Base-by-base conservation (phyloP, 768 basidiomycete species). In the Russula compacta region DNA sequence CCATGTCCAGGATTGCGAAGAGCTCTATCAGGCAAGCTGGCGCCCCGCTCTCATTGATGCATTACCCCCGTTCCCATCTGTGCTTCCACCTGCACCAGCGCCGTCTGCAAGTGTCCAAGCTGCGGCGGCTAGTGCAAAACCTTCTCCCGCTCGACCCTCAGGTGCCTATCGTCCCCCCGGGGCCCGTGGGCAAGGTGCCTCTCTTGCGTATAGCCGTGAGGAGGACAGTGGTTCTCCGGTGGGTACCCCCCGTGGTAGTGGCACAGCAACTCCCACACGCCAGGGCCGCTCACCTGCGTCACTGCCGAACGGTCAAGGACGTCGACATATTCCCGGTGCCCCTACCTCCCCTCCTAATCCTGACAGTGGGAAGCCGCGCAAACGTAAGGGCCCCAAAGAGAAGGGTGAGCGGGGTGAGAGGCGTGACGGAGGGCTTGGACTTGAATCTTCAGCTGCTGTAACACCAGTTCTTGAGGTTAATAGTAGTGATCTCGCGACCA, bases 111-210 rank as follows among this genome's bases (percentile, higher is more conserved):
- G 81, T 59, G 86, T 89, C 6, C 72, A 73, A 61, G 72, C 73
- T 32, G 74, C 78, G 19, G 78, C 75, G 2, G 77, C 79, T 2
- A 71, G 75, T 36, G 77, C 80, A 36, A 89, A 85, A 68, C 76
- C 86, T 0, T 73, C 76, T 0, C 73, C 81, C 4, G 63, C 81
- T 12, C 92, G 87, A 67, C 81, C 90, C 1, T 84, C 87, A 0
- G 95, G 92, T 17, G 91, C 95, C 0, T 98, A 98, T 72, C 81
- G 95, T 0, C 95, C 95, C 0, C 95, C 94, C 11, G 94, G 94
- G 11, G 93, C 94, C 1, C 81, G 95, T 6, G 95, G 95, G 0
- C 79, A 89, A 0, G 83, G 88, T 48, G 94, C 95, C 1, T 92
- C 95, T 0, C 79, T 85, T 3, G 89, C 89, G 39, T 98, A 87